These are phyloP conservation scores for Fragosphaeria purpurea DNA, from an alignment of 2,329 filamentous ascomycete species.

Conservation along the genomic window DNA sequence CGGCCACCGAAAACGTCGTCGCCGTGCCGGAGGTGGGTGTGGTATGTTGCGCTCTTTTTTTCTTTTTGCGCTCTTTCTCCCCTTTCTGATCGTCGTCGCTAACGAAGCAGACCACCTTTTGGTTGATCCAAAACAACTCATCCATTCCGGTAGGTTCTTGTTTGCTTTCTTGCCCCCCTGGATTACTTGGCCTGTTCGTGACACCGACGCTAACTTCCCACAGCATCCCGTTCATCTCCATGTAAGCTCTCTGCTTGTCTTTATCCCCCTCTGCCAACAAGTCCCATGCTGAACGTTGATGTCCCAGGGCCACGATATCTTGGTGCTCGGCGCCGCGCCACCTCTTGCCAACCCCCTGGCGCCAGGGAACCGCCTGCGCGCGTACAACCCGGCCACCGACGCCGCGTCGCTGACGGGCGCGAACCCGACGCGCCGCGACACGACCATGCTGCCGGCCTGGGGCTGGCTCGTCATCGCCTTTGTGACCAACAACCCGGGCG, in stretches of 20 bases:
- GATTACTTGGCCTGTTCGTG: too few relatives aligned
- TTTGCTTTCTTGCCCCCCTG: constrained; percentile 31
- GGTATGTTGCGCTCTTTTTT: background rate
- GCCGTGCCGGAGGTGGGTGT: constrained; percentile 1
- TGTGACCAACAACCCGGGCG: constrained; percentile 38
- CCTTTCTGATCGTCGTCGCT: too few relatives aligned
- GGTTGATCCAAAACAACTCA: constrained; percentile 25
- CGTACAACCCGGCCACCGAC: constrained; percentile 20
- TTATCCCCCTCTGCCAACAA: background rate
- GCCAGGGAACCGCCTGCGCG: constrained; percentile 8
- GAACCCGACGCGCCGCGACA: constrained; percentile 40
- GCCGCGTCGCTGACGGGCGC: constrained; percentile 21
- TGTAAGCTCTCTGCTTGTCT: constrained; percentile 7
- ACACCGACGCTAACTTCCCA: background rate
- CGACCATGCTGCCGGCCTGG: constrained; percentile 30
- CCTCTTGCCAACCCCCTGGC: constrained; percentile 11
- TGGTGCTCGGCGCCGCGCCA: constrained; percentile 21
- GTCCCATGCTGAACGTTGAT: background rate
- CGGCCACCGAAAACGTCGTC: constrained; percentile 7
- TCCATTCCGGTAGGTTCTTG: constrained; percentile 21
- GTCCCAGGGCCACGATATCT: constrained; percentile 25
- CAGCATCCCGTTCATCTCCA: constrained; percentile 22
- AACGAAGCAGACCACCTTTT: constrained; percentile 19
- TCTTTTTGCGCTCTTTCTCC: too few relatives aligned
- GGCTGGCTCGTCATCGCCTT: constrained; percentile 40